Evolutionary conservation across 805 yeast species (phyloP), one percentile per base, ranked within the genome.

Genomic region (Candida ipomoeae): DNA sequence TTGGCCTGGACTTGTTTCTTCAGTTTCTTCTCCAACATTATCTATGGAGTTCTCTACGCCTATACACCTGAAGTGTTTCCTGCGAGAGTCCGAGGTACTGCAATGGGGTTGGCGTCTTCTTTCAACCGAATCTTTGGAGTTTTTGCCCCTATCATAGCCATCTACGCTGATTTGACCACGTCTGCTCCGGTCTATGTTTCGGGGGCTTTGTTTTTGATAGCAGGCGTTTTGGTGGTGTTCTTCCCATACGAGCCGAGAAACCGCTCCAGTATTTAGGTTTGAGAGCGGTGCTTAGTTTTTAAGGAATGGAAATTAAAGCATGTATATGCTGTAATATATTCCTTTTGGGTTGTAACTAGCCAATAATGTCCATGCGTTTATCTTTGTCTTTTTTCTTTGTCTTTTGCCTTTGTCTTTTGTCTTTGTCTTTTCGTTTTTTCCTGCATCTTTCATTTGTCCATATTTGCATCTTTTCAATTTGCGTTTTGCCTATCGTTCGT

Each of bases 41-140:
- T 71, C 73, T 55, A 64, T 6, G 85, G 83, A 4, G 77, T 79
- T 20, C 65, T 83, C 18, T 83, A 81, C 58, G 87, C 87, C 4
- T 82, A 81, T 60, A 82, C 87, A 3, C 88, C 87, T 0, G 86
- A 83, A 60, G 78, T 80, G 21, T 74, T 83, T 63, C 83, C 83
- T 37, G 60, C 74, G 1, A 65, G 62, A 46, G 64, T 69, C 36
- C 58, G 75, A 52, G 83, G 83, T 14, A 82, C 87, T 1, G 87
- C 84, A 42, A 77, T 78, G 40, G 84, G 85, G 3, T 56, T 83
- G 15, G 79, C 83, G 7, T 73, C 85, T n/a, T 80, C 81, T 6
- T 70, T 72, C 33, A 76, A 76, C 54, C 67, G 86, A 64, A 57
- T 79, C 26, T 66, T 78, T 47, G 85, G 84, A 46, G 77, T 76